Conservation (phyloP, 1,284 basidiomycete species). For the Malassezia yamatoensis region DNA sequence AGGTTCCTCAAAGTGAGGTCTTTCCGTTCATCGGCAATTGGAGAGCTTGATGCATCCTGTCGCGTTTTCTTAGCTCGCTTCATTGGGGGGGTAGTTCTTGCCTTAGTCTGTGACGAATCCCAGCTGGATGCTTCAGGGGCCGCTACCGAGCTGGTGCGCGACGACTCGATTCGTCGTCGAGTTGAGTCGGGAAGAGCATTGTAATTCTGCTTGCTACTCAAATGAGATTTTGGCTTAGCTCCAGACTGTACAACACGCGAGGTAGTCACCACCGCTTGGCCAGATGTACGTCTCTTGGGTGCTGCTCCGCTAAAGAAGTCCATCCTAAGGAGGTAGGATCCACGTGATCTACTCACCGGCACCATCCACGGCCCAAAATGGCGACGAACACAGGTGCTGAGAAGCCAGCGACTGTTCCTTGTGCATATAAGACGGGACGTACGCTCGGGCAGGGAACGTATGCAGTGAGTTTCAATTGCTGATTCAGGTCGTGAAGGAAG, state of each 20-base stretch:
- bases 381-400: background rate
- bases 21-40: background rate
- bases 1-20: background rate
- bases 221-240: background rate
- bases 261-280: slow-evolving; percentile 3
- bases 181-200: slow-evolving; percentile 13
- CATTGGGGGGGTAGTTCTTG: background rate
- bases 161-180: slow-evolving; percentile 6
- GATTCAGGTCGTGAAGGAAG: slow-evolving; percentile 71
- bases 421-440: slow-evolving; percentile 46
- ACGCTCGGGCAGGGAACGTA: slow-evolving; percentile 71
- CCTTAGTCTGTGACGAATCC: background rate
- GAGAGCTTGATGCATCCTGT: too few relatives aligned
- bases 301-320: slow-evolving; percentile 14
- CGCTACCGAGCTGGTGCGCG: background rate
- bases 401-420: slow-evolving; percentile 38
- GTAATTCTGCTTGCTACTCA: background rate
- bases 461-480: slow-evolving; percentile 48
- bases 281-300: background rate
- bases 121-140: background rate
- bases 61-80: background rate
- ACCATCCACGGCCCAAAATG: background rate
- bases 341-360: background rate
- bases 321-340: slow-evolving; percentile 1
- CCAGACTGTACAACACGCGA: background rate